Base-by-base conservation (phyloP, 306 rosid species). In the Psophocarpus tetragonolobus region DNA sequence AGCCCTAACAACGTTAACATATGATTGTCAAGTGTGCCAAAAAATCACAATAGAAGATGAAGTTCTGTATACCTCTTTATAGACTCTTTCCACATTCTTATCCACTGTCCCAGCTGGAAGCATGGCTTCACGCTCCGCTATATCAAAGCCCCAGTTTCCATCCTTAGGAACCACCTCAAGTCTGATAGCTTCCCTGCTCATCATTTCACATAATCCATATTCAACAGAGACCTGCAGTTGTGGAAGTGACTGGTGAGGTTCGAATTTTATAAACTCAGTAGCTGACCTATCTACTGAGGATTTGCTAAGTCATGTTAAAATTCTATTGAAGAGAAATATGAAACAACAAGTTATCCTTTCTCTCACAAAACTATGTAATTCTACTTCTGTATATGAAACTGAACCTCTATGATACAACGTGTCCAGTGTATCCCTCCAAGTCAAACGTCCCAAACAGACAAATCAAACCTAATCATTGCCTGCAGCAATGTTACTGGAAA, bases 121-220 rank as follows among this genome's bases (percentile, higher is more conserved):
- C 85, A 85, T 73, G 20, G 88, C 91, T 81, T 95, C 93, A 21
- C 91, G 88, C 80, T 92, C 90, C 20, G 91, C 14, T 32, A 95
- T 63, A 53, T 88, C 63, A 80, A 95, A 91, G 50, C 90, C 97
- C 90, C 91, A 92, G 27, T 91, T 79, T 44, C 89, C 90, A 74
- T 95, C 92, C 77, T 84, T 85, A 2, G 99, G 99, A 73, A 83
- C 84, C 33, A 81, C 65, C 0, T 77, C 78, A 17, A 71, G 74
- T 9, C 74, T 88, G 64, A 95, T 92, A 1, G 97, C 99, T 47
- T 3, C 83, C 4, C 6, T 80, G 87, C 81, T 89, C 71, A 95
- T 84, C 97, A 92, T 88, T 85, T 91, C 99, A 73, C 97, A 91
- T 35, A 95, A 77, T 9, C 99, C 99, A 80, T 83, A 85, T 84